Evolutionary conservation across 176 grass and related monocot genomes (phyloP), one percentile per base, ranked within the genome.

Genomic region (Cenchrus americanus): DNA sequence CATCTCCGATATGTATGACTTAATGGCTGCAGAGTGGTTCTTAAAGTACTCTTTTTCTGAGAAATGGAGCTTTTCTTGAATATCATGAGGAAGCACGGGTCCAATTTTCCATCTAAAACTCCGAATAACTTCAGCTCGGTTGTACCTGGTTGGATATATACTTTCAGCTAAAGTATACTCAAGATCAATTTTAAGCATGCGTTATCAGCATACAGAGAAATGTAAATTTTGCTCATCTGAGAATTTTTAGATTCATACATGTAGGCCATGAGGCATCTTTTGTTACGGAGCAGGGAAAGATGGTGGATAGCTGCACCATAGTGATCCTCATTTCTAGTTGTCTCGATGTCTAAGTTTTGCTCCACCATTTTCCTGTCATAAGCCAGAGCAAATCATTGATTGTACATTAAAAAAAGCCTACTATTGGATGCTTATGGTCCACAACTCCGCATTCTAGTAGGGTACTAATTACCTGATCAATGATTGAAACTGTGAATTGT

Each of bases 201-300:
- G 8, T 7, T 78, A 66, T 82, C 11, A 58, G 49, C 65, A 79
- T 8, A 34, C 3, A 23, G 21, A 80, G 15, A 69, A 77, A 73
- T 1, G 18, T 32, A 42, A 58, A 15, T 6, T 58, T 73, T 54
- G 34, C 22, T 47, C 70, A 62, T 19, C 5, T 40, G 18, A 43
- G 62, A 85, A 67, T 27, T 22, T 77, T 50, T 5, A 81, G 48
- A 59, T 53, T 1, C 68, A 58, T 97, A 95, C 96, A 95, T 87
- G 83, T 98, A 98, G 87, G 93, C 91, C 93, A 98, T 95, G 71
- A 95, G 96, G 62, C 96, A 94, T 89, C 93, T 93, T 92, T 98
- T 98, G 82, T 98, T 96, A 84, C 87, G 93, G 69, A 91, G 91
- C 66, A 96, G 85, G 48, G 96, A 95, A 86, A 99, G 96, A 80